Base-by-base conservation (phyloP, 208 protist genomes). In the Acanthamoeba sp. region DNA sequence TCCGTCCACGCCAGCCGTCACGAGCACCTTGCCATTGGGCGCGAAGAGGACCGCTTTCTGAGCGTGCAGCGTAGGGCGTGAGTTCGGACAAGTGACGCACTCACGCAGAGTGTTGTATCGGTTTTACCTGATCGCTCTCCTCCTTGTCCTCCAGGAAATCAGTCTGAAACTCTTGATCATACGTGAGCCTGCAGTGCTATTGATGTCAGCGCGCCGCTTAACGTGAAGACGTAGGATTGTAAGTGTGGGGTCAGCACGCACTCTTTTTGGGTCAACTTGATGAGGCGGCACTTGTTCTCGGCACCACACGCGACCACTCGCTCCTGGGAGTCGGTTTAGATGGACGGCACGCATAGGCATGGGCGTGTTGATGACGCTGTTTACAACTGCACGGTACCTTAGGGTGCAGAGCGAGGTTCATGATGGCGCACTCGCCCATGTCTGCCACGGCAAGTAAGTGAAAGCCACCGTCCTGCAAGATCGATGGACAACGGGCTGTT, bases 1-100 rank as follows among this genome's bases (percentile, higher is more conserved):
- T n/a, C 90, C 62, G n/a, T 93, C 90, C 20, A 82, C 48, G 38
- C 90, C 90, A 27, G 90, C 90, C n/a, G 90, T 93, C 18, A 82
- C 29, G 22, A 82, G 36, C 18, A 14, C 7, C 42, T 93, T 38
- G 22, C 90, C 90, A n/a, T 93, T 42, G 3, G 42, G 59, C 18
- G n/a, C 62, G 48, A 93, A 93, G 62, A 84, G 42, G 22, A 84
- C 90, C 18, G 52, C 69, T 93, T 93, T 93, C 90, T 93, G 3
- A n/a, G 36, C 40, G 42, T 52, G 73, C n/a, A 27, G 18, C n/a
- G 57, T 64, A 24, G 18, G 57, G 1, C 1, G 14, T 62, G 55
- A n/a, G 55, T 59, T 32, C 69, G 18, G 7, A 80, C 36, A 2
- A 29, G 38, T 32, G 7, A 38, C 12, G 22, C 38, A 24, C 16